Base-by-base conservation (phyloP, 1,139 yeast species). In the Pichia sp. region DNA sequence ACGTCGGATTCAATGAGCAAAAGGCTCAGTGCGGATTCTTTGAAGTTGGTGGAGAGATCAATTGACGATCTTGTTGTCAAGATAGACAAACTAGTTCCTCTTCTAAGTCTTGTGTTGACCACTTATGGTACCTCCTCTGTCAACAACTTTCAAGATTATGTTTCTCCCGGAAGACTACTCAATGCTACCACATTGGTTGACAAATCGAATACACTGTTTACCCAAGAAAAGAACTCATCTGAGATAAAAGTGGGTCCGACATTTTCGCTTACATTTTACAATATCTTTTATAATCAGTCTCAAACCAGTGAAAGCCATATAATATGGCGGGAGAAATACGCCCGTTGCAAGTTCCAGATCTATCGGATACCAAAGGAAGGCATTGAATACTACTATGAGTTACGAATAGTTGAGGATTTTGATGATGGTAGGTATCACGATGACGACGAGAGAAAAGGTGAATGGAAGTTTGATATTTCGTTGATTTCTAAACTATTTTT, bases 361-460 rank as follows among this genome's bases (percentile, higher is more conserved):
- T 47, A 60, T 36, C 57, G 75, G 22, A 47, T 51, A 3, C 43
- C 44, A 3, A 36, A 42, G 3, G 38, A 39, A 15, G 35, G 33
- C n/a, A 19, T 34, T 3, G 25, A 48, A 3, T 77, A 60, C 47
- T 47, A 53, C 5, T 82, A 80, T 51, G 54, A 54, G 9, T 49
- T 84, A 26, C 58, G 53, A 10, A 62, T 84, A 3, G 56, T 54
- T 3, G 93, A 84, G 50, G 72, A 72, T 49, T 74, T 79, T 40
- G 67, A 81, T 50, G 94, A 84, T 56, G 86, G 74, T 0, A 60
- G 94, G 39, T 84, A 80, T 51, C 94, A 84, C 50, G 82, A 77
- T 10, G 74, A 69, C 7, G 60, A 58, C 5, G 70, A 63, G 14
- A 61, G 57, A 18, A 58, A 72, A 0, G 59, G 58, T 13, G 45